These are phyloP conservation scores for Fomitopsis pinicola DNA, from an alignment of 1,284 basidiomycete genomes.

Conservation along the genomic window DNA sequence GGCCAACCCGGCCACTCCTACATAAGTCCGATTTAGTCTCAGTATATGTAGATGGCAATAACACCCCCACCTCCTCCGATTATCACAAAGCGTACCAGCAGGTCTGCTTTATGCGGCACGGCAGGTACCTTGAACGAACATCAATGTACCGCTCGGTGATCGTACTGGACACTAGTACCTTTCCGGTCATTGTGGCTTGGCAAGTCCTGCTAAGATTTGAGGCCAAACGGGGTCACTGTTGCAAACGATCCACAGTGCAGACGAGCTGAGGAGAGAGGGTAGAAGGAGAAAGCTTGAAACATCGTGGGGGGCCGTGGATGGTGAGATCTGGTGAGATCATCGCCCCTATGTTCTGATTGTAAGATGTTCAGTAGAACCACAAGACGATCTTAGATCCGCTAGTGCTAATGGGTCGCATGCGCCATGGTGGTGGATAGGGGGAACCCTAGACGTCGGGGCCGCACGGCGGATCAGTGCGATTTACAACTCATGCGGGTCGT, in stretches of 20 bases:
- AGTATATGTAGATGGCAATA: not conserved
- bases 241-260: too few relatives aligned
- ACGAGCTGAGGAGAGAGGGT: too few relatives aligned
- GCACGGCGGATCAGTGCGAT: too few relatives aligned
- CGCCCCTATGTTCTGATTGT: not conserved
- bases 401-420: not conserved
- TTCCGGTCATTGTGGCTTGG: too few relatives aligned
- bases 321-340: not conserved
- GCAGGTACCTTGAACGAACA: not conserved
- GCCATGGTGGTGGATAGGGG: too few relatives aligned
- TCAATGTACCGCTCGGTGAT: not conserved
- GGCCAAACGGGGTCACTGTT: too few relatives aligned
- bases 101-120: not conserved
- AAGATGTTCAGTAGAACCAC: not conserved
- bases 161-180: too few relatives aligned
- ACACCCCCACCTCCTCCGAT: constrained; percentile 2
- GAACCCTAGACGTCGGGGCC: too few relatives aligned
- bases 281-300: not conserved
- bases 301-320: not conserved
- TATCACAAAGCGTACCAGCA: constrained; percentile 2
- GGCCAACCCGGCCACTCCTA: constrained; percentile 6
- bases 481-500: too few relatives aligned
- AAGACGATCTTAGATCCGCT: not conserved
- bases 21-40: not conserved
- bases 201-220: too few relatives aligned